phyloP scores from a whole-genome alignment of 2,329 filamentous ascomycete genomes.

The Penicillium sp. region DNA sequence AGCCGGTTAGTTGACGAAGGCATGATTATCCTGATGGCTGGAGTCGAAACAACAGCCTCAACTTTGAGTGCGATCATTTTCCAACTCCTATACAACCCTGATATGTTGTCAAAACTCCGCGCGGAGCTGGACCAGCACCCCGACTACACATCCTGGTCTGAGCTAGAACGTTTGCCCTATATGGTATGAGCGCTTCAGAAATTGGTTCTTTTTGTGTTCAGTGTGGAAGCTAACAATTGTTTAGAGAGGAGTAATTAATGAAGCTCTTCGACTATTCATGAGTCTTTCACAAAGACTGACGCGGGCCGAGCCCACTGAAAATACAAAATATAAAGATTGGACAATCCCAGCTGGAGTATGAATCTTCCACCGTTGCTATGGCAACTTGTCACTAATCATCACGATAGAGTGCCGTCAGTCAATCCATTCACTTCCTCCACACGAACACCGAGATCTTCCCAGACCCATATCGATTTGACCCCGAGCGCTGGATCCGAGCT shows the following conservation, averaged over 20 bases:
- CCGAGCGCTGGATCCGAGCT: background rate
- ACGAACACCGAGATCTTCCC: background rate
- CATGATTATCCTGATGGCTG: too few relatives aligned
- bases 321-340: background rate
- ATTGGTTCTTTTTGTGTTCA: background rate
- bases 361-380: background rate
- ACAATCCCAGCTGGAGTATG: background rate
- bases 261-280: background rate
- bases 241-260: background rate
- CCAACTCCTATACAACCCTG: too few relatives aligned
- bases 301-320: background rate
- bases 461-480: background rate
- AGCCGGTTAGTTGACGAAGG: too few relatives aligned
- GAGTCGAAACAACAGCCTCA: too few relatives aligned
- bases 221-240: too few relatives aligned
- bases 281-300: background rate
- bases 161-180: too few relatives aligned
- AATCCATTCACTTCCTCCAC: background rate
- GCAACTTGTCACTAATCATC: background rate
- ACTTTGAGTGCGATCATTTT: too few relatives aligned
- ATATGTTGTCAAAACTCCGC: too few relatives aligned
- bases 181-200: background rate
- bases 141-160: too few relatives aligned
- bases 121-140: too few relatives aligned
- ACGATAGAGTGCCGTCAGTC: background rate